Percentiles rank a stretch among this genome's conserved stretches.
These are phyloP conservation scores for Selenicereus undatus DNA, from an alignment of 148 eudicot genomes.

Conservation along the genomic window DNA sequence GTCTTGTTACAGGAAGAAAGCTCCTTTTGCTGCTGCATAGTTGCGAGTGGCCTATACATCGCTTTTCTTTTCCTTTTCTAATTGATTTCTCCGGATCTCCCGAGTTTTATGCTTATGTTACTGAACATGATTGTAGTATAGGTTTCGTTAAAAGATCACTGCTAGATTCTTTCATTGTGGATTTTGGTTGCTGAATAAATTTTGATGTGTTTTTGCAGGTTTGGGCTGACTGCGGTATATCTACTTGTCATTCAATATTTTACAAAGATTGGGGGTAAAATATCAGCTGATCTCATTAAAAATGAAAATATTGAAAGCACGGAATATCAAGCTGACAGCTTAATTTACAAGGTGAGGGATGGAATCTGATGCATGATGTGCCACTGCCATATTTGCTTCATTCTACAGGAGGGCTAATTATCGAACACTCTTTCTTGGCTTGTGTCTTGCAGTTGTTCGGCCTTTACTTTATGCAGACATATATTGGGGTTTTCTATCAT, in stretches of 20 bases:
- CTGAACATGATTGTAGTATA: neutral
- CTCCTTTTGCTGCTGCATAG: neutral
- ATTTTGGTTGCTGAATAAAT: neutral
- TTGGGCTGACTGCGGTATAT: slow-evolving; percentile 74
- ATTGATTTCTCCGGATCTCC: neutral
- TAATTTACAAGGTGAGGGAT: slow-evolving; percentile 76
- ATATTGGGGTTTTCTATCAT: slow-evolving; percentile 91
- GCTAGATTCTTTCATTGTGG: neutral
- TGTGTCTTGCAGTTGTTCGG: slow-evolving; percentile 70
- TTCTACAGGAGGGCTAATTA: slow-evolving; percentile 5
- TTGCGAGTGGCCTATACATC: neutral
- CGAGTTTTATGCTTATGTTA: neutral
- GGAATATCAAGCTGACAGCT: slow-evolving; percentile 79
- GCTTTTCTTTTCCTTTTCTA: neutral
- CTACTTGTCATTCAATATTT: slow-evolving; percentile 78
- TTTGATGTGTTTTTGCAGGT: slow-evolving; percentile 41
- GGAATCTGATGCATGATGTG: neutral
- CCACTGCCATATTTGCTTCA: neutral
- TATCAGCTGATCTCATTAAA: slow-evolving; percentile 76
- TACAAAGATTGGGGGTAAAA: slow-evolving; percentile 72
- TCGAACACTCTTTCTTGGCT: slow-evolving; percentile 5
- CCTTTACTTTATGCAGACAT: slow-evolving; percentile 93
- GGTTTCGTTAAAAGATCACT: neutral
- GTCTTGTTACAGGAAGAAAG: neutral
- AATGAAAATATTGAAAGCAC: slow-evolving; percentile 57